These are phyloP conservation scores for Eutrema yunnanense DNA, from an alignment of 345 rosid genomes.

Conservation along the genomic window DNA sequence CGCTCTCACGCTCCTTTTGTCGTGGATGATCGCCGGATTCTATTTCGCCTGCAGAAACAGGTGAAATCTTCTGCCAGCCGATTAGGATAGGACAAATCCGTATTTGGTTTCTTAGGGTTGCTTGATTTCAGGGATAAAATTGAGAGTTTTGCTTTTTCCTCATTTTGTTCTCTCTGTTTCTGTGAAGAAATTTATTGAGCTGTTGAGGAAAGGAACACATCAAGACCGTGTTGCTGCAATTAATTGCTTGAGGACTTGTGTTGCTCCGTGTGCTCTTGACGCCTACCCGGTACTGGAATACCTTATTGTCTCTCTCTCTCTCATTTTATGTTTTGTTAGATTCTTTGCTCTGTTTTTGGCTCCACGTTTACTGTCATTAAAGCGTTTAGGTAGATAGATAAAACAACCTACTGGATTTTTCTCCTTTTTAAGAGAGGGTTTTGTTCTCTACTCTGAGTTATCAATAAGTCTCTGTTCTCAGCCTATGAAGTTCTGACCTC, in stretches of 20 bases:
- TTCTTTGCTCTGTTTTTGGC: neutral
- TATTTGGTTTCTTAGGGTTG: slow-evolving; percentile 6
- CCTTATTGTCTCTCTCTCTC: neutral
- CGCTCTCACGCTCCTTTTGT: slow-evolving; percentile 63
- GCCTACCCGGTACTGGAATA: slow-evolving; percentile 70
- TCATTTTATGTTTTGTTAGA: neutral
- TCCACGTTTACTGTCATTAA: neutral
- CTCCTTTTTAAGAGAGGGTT: neutral
- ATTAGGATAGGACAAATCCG: neutral
- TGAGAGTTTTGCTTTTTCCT: neutral
- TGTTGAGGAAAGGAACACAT: slow-evolving; percentile 65
- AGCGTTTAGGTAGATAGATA: neutral
- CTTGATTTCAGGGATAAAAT: neutral
- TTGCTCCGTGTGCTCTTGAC: slow-evolving; percentile 96
- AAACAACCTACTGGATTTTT: neutral
- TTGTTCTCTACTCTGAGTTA: neutral
- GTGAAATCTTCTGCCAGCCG: slow-evolving; percentile 26
- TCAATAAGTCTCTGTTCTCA: neutral
- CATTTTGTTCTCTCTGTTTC: neutral
- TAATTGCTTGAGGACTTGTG: slow-evolving; percentile 64
- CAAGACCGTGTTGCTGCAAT: slow-evolving; percentile 68
- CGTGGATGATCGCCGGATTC: slow-evolving; percentile 73
- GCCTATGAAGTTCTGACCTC: slow-evolving; percentile 29
- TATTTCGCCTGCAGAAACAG: slow-evolving; percentile 89
- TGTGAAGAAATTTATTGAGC: slow-evolving; percentile 81